Evolutionary conservation across 208 protist species (phyloP), one percentile per base, ranked within the genome.

Genomic region (Crithidia sp.): DNA sequence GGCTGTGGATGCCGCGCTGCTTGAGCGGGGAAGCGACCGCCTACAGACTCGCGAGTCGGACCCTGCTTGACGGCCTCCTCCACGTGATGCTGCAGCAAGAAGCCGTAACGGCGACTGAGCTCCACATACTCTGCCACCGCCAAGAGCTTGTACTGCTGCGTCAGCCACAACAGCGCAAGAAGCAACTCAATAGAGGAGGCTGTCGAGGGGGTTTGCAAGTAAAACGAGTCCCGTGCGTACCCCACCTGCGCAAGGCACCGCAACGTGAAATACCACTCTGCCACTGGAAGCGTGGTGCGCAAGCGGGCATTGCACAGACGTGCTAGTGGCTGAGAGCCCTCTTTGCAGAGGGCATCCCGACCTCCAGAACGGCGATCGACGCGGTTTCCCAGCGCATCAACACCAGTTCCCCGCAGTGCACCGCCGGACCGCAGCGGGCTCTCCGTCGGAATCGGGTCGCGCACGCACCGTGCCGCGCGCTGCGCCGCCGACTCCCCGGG

Each of bases 151-250:
- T 90, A 94, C 61, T 82, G 68, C 67, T 83, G 78, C 37, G 91
- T 92, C 50, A 93, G 68, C 91, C 91, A 96, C 12, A 96, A 76
- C n/a, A 96, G 67, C 7, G 78, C 86, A 19, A 96, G 76, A 43
- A 96, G 37, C 19, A 96, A 74, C 74, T 96, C 91, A 28, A 85
- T 41, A 10, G 86, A 73, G 8, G 77, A 85, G 7, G 77, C 81
- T 28, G 71, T 59, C 2, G 71, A 70, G 0, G 86, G 87, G 3
- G 86, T 92, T 60, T 92, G 86, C n/a, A 79, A 49, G 67, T 91
- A 93, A 52, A 93, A 88, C 7, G 56, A 44, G 66, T 90, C 86
- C 4, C 91, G 86, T 7, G 39, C 75, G 66, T 95, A 95, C 19
- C 88, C 88, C 10, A 92, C 59, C 54, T 84, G 80, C 0, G 87